Conservation (phyloP, 2,329 filamentous ascomycete genomes). For the Coleophoma cylindrospora region DNA sequence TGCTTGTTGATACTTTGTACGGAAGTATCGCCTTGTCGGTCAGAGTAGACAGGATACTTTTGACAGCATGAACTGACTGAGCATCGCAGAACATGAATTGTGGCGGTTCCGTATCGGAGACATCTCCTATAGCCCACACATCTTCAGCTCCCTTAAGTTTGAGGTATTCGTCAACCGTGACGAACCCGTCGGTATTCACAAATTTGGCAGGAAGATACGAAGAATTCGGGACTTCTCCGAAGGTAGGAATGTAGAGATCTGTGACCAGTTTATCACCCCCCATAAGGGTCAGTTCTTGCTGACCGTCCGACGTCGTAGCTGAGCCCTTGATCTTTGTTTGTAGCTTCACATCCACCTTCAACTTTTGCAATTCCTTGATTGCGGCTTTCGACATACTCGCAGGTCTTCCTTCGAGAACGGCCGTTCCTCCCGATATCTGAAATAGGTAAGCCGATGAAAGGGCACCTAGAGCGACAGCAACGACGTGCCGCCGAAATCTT, state of each 20-base stretch:
- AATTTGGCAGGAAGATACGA: slow-evolving; percentile 43
- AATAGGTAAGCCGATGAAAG: not conserved
- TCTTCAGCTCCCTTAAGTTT: slow-evolving; percentile 35
- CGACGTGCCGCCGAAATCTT: too few relatives aligned
- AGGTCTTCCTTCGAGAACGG: slow-evolving; percentile 16
- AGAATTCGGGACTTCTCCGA: slow-evolving; percentile 50
- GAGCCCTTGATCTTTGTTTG: slow-evolving; percentile 35
- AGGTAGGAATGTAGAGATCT: slow-evolving; percentile 52
- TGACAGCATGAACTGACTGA: slow-evolving; percentile 18
- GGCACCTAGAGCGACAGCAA: not conserved
- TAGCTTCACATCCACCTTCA: slow-evolving; percentile 42
- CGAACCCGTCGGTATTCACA: slow-evolving; percentile 39
- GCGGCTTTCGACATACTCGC: slow-evolving; percentile 16
- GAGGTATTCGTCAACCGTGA: slow-evolving; percentile 45
- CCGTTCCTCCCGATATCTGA: slow-evolving; percentile 26
- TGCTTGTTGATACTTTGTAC: slow-evolving; percentile 12
- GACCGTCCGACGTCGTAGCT: slow-evolving; percentile 33
- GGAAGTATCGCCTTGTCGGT: slow-evolving; percentile 8
- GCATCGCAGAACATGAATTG: slow-evolving; percentile 14
- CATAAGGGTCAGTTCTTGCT: slow-evolving; percentile 43
- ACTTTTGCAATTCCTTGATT: slow-evolving; percentile 42
- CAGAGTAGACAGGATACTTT: slow-evolving; percentile 16
- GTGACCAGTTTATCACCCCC: slow-evolving; percentile 42
- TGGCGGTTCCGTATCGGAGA: slow-evolving; percentile 15
- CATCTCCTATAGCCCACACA: slow-evolving; percentile 23